phyloP scores from a whole-genome alignment of 345 rosid species.

The Draba incana region DNA sequence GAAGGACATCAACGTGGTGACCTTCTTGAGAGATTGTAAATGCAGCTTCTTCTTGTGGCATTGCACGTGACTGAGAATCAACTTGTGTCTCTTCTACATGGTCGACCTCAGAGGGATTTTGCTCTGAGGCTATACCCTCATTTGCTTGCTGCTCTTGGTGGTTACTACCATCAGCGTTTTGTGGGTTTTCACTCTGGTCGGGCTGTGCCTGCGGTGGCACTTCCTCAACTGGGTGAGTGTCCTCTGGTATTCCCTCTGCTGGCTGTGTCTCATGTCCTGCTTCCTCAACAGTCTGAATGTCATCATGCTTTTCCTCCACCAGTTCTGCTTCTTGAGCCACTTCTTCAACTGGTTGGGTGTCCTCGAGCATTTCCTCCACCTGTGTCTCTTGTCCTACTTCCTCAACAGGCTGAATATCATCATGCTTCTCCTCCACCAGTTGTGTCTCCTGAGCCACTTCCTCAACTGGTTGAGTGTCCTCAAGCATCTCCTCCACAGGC shows the following conservation, averaged over 20 bases:
- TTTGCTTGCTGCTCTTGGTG: conserved; percentile 5
- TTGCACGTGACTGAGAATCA: conserved; percentile 29
- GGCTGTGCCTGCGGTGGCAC: conserved; percentile 19
- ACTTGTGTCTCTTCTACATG: conserved; percentile 11
- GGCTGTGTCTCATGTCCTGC: conserved; percentile 23
- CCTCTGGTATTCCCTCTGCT: conserved; percentile 16
- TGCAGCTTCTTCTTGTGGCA: conserved; percentile 33
- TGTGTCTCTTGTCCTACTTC: conserved; percentile 27
- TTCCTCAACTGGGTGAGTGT: conserved; percentile 20
- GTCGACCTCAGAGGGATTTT: conserved; percentile 12
- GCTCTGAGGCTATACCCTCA: conserved; percentile 17
- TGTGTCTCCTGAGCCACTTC: conserved; percentile 21
- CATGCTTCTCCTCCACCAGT: conserved; percentile 20
- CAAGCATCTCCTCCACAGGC: conserved; percentile 14
- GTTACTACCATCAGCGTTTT: conserved; percentile 9
- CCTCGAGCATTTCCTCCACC: conserved; percentile 24
- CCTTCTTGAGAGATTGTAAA: conserved; percentile 38
- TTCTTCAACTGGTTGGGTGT: conserved; percentile 28
- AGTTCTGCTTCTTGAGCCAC: conserved; percentile 2
- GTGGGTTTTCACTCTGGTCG: conserved; percentile 2
- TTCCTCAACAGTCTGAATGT: conserved; percentile 20
- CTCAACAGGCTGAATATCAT: conserved; percentile 28
- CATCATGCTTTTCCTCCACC: conserved; percentile 26
- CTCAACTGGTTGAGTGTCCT: conserved; percentile 25
- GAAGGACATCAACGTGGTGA: conserved; percentile 35